Evolutionary conservation across 345 rosid species (phyloP), one percentile per base, ranked within the genome.

Genomic region (Psidium friedrichsthalianum): DNA sequence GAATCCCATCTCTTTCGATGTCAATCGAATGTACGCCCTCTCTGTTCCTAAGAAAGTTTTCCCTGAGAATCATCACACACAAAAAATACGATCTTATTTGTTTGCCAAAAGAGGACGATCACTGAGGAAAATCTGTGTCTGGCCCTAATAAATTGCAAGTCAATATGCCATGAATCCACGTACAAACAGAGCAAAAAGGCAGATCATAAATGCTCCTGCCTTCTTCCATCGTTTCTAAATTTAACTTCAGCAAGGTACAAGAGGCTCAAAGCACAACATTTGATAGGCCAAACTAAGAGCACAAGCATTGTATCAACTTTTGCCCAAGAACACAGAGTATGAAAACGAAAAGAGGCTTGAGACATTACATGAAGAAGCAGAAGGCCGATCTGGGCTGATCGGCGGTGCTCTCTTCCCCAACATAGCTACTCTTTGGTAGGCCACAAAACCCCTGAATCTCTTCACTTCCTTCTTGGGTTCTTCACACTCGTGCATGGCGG

Each of bases 371-470:
- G 90, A 94, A 95, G 90, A 93, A 85, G 40, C 90, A 83, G 74
- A 96, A 95, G 27, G 98, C 90, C 44, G 99, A 96, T 92, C 98
- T 89, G 55, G 94, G 96, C 86, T 92, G 92, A 88, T 91, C 94
- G 57, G 59, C 49, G 56, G 83, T 74, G 53, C 85, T 85, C 74
- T 85, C 83, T 86, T 89, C 74, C n/a, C 78, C 84, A 42, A 59
- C 69, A n/a, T 87, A 47, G 84, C 78, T 81, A 57, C 69, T 3
- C 51, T 84, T 53, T 6, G 3, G 87, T 56, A 89, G 88, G 82
- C 78, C 88, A 84, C 49, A n/a, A 44, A 90, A n/a, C 84, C 93
- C 93, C 86, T 93, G 87, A 96, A 96, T 88, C 94, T 90, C 93
- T 95, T 96, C 88, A 93, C 90, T 81, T 87, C 89, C 82, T 74